Conservation (phyloP, 306 rosid genomes). For the Medicago arabica region DNA sequence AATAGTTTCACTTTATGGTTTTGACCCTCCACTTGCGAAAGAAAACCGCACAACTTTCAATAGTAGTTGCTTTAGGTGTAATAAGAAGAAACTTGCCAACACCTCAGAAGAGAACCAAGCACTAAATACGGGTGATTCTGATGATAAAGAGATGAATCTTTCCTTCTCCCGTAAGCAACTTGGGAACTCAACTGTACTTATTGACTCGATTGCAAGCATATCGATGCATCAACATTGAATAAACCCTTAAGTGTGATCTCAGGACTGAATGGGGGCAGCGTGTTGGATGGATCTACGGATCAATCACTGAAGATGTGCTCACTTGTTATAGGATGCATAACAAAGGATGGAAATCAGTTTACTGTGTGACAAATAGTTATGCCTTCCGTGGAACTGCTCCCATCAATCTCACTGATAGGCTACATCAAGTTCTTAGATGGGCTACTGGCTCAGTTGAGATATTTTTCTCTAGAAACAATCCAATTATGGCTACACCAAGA, state of each 20-base stretch:
- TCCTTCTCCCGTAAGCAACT: slow-evolving; percentile 76
- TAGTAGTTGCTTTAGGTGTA: slow-evolving; percentile 70
- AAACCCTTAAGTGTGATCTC: slow-evolving; percentile 92
- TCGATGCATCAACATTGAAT: slow-evolving; percentile 91
- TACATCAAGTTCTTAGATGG: slow-evolving; percentile 96
- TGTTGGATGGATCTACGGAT: slow-evolving; percentile 97
- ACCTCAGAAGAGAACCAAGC: slow-evolving; percentile 74
- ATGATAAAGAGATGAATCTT: slow-evolving; percentile 83
- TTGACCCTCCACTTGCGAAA: slow-evolving; percentile 91
- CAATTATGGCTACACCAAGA: slow-evolving; percentile 77
- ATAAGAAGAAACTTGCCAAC: slow-evolving; percentile 57
- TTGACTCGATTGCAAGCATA: slow-evolving; percentile 93
- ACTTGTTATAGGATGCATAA: slow-evolving; percentile 98
- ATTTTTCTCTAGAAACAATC: slow-evolving; percentile 95
- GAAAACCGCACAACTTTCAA: slow-evolving; percentile 67
- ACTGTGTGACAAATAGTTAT: slow-evolving; percentile 90
- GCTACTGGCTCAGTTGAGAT: slow-evolving; percentile 98
- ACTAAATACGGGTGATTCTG: slow-evolving; percentile 85
- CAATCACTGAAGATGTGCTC: slow-evolving; percentile 97
- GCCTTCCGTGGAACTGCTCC: slow-evolving; percentile 99
- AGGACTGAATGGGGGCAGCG: slow-evolving; percentile 97
- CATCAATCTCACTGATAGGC: slow-evolving; percentile 89
- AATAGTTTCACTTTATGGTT: slow-evolving; percentile 85
- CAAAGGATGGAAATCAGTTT: slow-evolving; percentile 95
- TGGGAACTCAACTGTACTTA: slow-evolving; percentile 88